Evolutionary conservation across 768 basidiomycete species (phyloP).

Genomic region (Rhodotorula diobovata): DNA sequence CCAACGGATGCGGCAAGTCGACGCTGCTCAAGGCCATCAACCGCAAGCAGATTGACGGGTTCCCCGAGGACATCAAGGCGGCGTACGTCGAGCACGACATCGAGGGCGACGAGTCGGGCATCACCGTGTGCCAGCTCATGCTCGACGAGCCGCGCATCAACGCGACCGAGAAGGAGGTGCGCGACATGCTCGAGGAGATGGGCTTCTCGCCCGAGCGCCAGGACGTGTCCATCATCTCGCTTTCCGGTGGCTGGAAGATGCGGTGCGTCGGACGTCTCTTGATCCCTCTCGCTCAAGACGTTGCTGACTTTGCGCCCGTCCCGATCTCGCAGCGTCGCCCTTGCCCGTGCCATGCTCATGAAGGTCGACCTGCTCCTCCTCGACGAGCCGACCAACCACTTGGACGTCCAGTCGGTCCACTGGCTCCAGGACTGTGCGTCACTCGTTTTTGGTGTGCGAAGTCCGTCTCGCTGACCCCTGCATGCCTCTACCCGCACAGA

Average conservation of each 20-base stretch:
- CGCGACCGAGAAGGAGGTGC: constrained; percentile 71
- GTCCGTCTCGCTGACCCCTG: background rate
- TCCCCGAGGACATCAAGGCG: constrained; percentile 78
- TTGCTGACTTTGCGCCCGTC: constrained; percentile 6
- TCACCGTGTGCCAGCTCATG: constrained; percentile 42
- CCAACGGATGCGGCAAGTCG: constrained; percentile 94
- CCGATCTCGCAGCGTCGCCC: constrained; percentile 56
- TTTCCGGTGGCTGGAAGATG: constrained; percentile 99
- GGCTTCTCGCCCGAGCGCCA: constrained; percentile 87
- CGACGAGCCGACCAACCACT: constrained; percentile 57
- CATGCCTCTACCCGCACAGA: constrained; percentile 43
- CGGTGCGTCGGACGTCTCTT: constrained; percentile 50
- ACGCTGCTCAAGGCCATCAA: constrained; percentile 92
- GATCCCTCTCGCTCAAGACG: too few species aligned
- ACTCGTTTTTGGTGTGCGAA: background rate
- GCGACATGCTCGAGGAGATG: constrained; percentile 73
- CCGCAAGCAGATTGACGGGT: constrained; percentile 89
- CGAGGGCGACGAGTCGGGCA: constrained; percentile 46
- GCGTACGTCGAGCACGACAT: constrained; percentile 97
- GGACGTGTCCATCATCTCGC: constrained; percentile 73
- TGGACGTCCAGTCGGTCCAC: constrained; percentile 64
- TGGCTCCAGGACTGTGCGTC: constrained; percentile 73
- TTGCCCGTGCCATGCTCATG: constrained; percentile 93
- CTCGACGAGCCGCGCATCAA: constrained; percentile 64
- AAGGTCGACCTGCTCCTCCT: constrained; percentile 60